These are phyloP conservation scores for Rhizoctonia solani DNA, from an alignment of 1,284 basidiomycete genomes.

Conservation along the genomic window DNA sequence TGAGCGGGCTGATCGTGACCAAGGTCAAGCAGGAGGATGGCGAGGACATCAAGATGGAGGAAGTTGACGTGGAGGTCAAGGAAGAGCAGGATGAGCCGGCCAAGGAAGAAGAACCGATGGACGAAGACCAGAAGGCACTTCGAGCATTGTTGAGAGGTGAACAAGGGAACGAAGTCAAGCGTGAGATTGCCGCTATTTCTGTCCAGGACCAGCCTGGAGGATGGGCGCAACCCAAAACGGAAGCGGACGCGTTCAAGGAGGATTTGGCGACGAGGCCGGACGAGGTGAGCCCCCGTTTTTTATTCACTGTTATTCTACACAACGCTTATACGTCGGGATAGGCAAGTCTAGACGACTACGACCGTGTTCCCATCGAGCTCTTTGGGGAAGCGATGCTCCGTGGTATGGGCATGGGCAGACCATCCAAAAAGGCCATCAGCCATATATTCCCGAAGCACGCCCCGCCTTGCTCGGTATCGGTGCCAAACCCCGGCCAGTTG, in stretches of 20 bases:
- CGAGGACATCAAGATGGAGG: conserved; percentile 41
- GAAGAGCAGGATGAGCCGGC: conserved; percentile 38
- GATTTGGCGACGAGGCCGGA: conserved; percentile 81
- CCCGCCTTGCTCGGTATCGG: conserved; percentile 88
- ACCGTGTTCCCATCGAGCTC: conserved; percentile 85
- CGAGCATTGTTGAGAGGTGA: conserved; percentile 64
- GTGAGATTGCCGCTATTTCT: conserved; percentile 50
- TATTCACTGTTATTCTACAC: neutral
- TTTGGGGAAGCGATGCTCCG: conserved; percentile 93
- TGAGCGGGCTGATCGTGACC: conserved; percentile 60
- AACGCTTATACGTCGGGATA: neutral
- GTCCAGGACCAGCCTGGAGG: conserved; percentile 41
- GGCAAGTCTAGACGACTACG: conserved; percentile 85
- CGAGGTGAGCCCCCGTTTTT: conserved; percentile 40
- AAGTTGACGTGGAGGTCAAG: conserved; percentile 37
- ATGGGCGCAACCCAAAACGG: conserved; percentile 60
- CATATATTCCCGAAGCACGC: conserved; percentile 78
- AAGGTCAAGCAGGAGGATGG: conserved; percentile 45
- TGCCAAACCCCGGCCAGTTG: conserved; percentile 69
- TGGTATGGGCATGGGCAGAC: conserved; percentile 98
- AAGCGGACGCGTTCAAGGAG: conserved; percentile 78
- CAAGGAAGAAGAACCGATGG: conserved; percentile 52
- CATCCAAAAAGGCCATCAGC: conserved; percentile 74
- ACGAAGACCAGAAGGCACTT: conserved; percentile 73
- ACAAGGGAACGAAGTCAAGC: conserved; percentile 50